Base-by-base conservation (phyloP, 2,329 filamentous ascomycete species). In the Ascocoryne sarcoides region DNA sequence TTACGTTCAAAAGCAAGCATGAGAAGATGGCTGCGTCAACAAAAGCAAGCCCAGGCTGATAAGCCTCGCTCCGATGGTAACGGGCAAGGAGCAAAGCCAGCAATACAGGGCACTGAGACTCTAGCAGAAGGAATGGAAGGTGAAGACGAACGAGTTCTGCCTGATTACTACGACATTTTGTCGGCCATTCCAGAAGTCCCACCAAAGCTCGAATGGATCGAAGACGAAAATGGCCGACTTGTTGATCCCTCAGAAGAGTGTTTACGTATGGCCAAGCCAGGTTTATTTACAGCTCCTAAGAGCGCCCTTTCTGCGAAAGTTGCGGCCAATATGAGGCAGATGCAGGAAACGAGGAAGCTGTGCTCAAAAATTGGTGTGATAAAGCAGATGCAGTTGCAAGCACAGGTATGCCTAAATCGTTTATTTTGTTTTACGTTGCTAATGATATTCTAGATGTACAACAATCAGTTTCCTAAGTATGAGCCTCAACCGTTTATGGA, bases 361-460 rank as follows among this genome's bases (percentile, higher is more conserved):
- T 94, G 88, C 55, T 88, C 88, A 9, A 98, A 96, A 65, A 95
- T 98, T 60, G 82, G 86, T 36, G 87, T 98, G 46, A 92, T 98
- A 60, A 98, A 96, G 67, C 92, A 98, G 66, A 98, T 98, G 92
- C 92, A 98, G 65, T 78, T 96, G 39, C 92, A 98, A 62, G 86
- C 88, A 37, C 92, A 95, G 75, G 85, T 87, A 75, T 59, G 68
- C 56, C 36, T 26, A 3, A 18, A 2, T 28, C 2, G 15, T 4
- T 4, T 14, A 10, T n/a, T n/a, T n/a, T 9, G 35, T 32, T 15
- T 10, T 14, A 30, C 34, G 4, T 36, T 10, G 38, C 17, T 32
- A 30, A 48, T 53, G 40, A 52, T 12, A 36, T 35, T 35, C 16
- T 53, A 92, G 84, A 84, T 94, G 59, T 98, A 98, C 60, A 84